Evolutionary conservation across 75 land plant species (phyloP), one percentile per base, ranked within the genome.

Genomic region (Pinus tabuliformis): DNA sequence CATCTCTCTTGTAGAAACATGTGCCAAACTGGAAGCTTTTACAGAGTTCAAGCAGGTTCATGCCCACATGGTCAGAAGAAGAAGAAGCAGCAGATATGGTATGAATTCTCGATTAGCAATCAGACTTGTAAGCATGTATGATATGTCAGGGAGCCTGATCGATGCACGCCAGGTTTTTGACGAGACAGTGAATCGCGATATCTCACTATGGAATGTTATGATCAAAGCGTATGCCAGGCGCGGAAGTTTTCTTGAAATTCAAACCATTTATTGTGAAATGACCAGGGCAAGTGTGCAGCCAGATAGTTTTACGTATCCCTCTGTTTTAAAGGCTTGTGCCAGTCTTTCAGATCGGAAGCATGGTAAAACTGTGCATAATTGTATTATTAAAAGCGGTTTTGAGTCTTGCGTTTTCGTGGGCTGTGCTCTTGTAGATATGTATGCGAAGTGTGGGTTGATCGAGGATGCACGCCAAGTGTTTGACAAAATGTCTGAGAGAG

Each of bases 391-490:
- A 18, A 57, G 33, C 7, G 76, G 77, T 21, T 52, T 77, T 42
- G 79, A 77, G 33, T 75, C 73, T 14, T 73, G 58, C 3, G 76
- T 11, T 39, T 58, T 73, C 56, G 59, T 77, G 22, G 79, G 59
- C 26, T 72, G 57, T 73, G 37, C 77, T 8, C 79, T 77, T 30
- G 57, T 77, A 56, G 57, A 58, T 57, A 77, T 77, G 79, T 77
- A 77, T 28, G 76, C 77, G 13, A 77, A 75, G 58, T 77, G 79
- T 77, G 57, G 79, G 28, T 24, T 54, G 5, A 33, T 77, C 28
- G 57, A 73, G 18, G 57, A 77, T 73, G 79, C 79, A 17, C 79
- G 39, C 56, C 79, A 73, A 74, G 77, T 77, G n/a, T 77, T 77
- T 75, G 79, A 56, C 13, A 77, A 73, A 54, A 77, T 77, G 79